Percentiles rank a stretch among this genome's conserved stretches.
These are phyloP conservation scores for Xylariales sp. DNA, from an alignment of 2,329 filamentous ascomycete genomes.

Conservation along the genomic window DNA sequence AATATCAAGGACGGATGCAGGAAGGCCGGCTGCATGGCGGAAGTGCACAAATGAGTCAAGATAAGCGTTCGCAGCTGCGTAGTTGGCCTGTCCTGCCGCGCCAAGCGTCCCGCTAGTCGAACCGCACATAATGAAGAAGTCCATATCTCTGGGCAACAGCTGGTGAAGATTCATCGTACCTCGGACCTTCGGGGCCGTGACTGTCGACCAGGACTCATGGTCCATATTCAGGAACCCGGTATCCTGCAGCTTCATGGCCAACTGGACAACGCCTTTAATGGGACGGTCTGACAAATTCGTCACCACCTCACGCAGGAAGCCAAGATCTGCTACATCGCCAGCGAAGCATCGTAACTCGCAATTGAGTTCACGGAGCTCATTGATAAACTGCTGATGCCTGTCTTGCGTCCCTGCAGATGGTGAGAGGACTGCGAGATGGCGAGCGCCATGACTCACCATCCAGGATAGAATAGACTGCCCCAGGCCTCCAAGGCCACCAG, in stretches of 20 bases:
- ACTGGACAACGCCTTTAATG: conserved; percentile 4
- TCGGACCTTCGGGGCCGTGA: conserved; percentile 21
- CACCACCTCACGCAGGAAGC: neutral
- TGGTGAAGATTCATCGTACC: conserved; percentile 24
- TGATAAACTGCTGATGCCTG: neutral
- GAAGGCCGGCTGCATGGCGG: conserved; percentile 17
- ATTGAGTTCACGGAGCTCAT: neutral
- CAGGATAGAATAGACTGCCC: conserved; percentile 4
- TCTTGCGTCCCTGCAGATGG: neutral
- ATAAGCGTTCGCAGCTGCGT: conserved; percentile 27
- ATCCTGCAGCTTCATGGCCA: conserved; percentile 5
- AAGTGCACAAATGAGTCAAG: conserved; percentile 23
- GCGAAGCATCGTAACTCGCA: conserved; percentile 1
- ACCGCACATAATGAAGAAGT: conserved; percentile 20
- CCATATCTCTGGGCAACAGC: conserved; percentile 7
- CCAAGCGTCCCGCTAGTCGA: conserved; percentile 18
- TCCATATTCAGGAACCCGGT: conserved; percentile 14
- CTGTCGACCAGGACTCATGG: conserved; percentile 15
- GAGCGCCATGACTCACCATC: conserved; percentile 5
- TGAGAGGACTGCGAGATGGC: conserved; percentile 3
- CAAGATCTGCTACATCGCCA: neutral
- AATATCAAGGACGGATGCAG: conserved; percentile 27
- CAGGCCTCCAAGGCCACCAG: conserved; percentile 7
- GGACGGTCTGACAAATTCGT: neutral
- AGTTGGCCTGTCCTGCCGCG: conserved; percentile 21